These are phyloP conservation scores for Sclerotinia spermophila DNA, from an alignment of 2,329 filamentous ascomycete species.

Conservation along the genomic window DNA sequence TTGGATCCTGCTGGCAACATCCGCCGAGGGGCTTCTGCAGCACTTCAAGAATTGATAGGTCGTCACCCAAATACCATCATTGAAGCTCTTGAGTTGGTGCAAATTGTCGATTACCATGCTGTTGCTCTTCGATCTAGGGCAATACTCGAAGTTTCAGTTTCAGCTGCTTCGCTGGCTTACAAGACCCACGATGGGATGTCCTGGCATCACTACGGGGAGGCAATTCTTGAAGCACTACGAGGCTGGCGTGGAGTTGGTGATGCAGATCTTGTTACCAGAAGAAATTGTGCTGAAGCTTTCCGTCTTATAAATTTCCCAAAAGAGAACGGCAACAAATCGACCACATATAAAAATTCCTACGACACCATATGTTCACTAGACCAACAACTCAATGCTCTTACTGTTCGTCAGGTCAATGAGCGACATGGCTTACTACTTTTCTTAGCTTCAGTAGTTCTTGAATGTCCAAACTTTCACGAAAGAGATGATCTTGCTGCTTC, in stretches of 20 bases:
- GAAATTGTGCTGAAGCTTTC: slow-evolving; percentile 67
- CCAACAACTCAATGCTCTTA: slow-evolving; percentile 19
- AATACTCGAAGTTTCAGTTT: slow-evolving; percentile 70
- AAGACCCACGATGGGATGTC: slow-evolving; percentile 47
- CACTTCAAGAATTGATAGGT: slow-evolving; percentile 88
- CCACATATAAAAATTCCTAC: neutral
- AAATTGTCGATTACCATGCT: slow-evolving; percentile 87
- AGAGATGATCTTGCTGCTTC: neutral
- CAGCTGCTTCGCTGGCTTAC: slow-evolving; percentile 61
- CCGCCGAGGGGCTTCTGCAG: slow-evolving; percentile 84
- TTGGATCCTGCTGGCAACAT: slow-evolving; percentile 93
- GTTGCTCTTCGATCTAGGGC: slow-evolving; percentile 85
- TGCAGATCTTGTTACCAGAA: slow-evolving; percentile 67
- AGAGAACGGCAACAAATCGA: neutral
- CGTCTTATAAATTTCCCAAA: neutral
- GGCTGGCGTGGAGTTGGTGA: slow-evolving; percentile 89
- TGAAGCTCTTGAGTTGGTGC: slow-evolving; percentile 68
- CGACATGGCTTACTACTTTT: slow-evolving; percentile 63
- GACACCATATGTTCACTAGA: slow-evolving; percentile 17
- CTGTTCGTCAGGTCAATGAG: slow-evolving; percentile 60
- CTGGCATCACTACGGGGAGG: slow-evolving; percentile 43
- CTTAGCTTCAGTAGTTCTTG: slow-evolving; percentile 43
- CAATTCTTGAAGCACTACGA: slow-evolving; percentile 66
- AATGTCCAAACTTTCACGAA: neutral
- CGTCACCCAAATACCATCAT: slow-evolving; percentile 82